Base-by-base conservation (phyloP, 345 rosid species). In the Brassica carinata region DNA sequence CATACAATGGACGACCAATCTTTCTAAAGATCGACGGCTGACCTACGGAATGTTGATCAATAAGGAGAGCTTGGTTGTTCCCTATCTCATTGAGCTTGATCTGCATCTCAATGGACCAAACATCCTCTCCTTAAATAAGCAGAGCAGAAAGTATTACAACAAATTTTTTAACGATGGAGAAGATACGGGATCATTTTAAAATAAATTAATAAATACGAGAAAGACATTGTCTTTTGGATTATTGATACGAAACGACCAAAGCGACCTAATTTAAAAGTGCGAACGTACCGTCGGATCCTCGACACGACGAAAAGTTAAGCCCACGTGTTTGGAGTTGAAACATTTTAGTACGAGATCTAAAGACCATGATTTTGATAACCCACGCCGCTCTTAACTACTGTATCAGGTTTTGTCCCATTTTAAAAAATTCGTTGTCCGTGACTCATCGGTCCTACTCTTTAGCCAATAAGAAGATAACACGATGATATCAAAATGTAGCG, bases 361-460 rank as follows among this genome's bases (percentile, higher is more conserved):
- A 14, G 75, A 15, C 71, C 11, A 80, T 74, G 51, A 74, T 74
- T 74, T 80, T 80, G 61, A 79, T 69, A 74, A 69, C 71, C 64
- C 79, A 80, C 83, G 79, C 83, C 23, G 2, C 9, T 79, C 9
- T 57, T 70, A 2, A 48, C 9, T 69, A 43, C 19, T 10, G 40
- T n/a, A 23, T 43, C 58, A 53, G 58, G 58, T 53, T 53, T 15
- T n/a, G 19, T 23, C 5, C 3, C 34, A 19, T 51, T 67, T 5
- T 15, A 23, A 23, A 23, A 23, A 14, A 62, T 18, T 34, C 62
- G 79, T 15, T 13, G 33, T 18, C 33, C 15, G 18, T 23, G 59
- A 11, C 53, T 36, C 40, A 5, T 62, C 19, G 26, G 73, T 8
- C 72, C 77, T 66, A 78, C 61, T 27, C 2, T 30, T n/a, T 14